Base-by-base conservation (phyloP, 208 protist species). In the Angomonas ambiguus region DNA sequence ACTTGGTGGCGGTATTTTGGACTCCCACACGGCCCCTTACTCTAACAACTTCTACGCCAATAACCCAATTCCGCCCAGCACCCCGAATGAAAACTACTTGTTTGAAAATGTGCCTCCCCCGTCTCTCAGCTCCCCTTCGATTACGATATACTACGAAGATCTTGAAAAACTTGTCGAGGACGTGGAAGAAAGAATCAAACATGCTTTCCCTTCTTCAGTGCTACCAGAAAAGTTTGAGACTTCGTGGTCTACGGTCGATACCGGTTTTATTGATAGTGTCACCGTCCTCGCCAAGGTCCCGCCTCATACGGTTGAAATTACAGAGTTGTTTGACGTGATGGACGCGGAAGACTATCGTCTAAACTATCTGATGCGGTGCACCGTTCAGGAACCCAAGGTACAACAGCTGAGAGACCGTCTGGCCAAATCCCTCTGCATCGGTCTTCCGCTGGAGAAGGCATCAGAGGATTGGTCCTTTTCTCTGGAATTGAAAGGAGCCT, bases 301-400 rank as follows among this genome's bases (percentile, higher is more conserved):
- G 0, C 20, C 57, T 0, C 65, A 73, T 27, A 81, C 51, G 63
- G 65, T 73, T 5, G 85, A 92, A 58, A 76, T 92, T 25, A 72
- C 77, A n/a, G 82, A 85, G 6, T 59, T 88, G 28, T 74, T 83
- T 3, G 18, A 55, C 20, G 73, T 83, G 38, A 11, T 92, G 32
- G 65, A 77, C 30, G 67, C 67, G n/a, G 71, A 88, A 38, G 62
- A 67, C 31, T 33, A 60, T 31, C 51, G 62, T 0, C 34, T 92
- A 18, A 67, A 63, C 33, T 55, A 65, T 13, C 68, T 88, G 35
- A 68, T 89, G 53, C 68, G 83, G 61, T 83, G 79, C 67, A 74
- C 75, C 1, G 67, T 51, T 5, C 67, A 61, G 1, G 45, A 53
- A 5, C 18, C 10, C 13, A 53, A 53, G 20, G 45, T 53, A 53